Evolutionary conservation across 2,329 filamentous ascomycete species (phyloP).

Genomic region (Nemania abortiva): DNA sequence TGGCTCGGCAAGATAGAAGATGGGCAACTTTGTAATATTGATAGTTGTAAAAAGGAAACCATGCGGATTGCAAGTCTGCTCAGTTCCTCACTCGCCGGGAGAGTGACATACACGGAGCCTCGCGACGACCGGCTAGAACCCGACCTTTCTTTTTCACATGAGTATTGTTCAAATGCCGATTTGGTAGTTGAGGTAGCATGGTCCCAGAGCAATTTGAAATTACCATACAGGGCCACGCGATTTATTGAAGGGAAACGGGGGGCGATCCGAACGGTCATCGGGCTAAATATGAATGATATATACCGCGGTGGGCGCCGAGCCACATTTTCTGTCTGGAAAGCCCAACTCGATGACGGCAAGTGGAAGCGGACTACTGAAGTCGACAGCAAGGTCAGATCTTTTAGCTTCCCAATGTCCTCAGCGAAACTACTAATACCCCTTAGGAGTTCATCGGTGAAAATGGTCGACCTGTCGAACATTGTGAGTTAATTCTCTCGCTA

Average conservation of each 20-base stretch:
- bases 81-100: not conserved
- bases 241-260: constrained; percentile 18
- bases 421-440: not conserved
- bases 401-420: not conserved
- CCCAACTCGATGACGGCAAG: not conserved
- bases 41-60: constrained; percentile 2
- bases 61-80: constrained; percentile 7
- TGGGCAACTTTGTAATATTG: not conserved
- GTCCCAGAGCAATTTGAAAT: constrained; percentile 19
- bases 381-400: constrained; percentile 1
- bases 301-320: constrained; percentile 11
- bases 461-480: constrained; percentile 1
- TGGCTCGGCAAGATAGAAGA: constrained; percentile 11
- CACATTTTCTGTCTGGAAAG: constrained; percentile 20
- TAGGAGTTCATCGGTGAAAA: constrained; percentile 16
- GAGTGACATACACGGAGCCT: not conserved
- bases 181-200: constrained; percentile 24
- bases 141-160: constrained; percentile 11
- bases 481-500: constrained; percentile 13
- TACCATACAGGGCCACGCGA: constrained; percentile 8
- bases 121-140: constrained; percentile 11
- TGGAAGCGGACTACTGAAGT: constrained; percentile 5
- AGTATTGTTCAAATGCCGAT: not conserved
- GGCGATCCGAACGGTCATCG: constrained; percentile 16
- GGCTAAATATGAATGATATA: constrained; percentile 25